Conservation (phyloP, 164 flowering plant species). For the Liriodendron chinense region DNA sequence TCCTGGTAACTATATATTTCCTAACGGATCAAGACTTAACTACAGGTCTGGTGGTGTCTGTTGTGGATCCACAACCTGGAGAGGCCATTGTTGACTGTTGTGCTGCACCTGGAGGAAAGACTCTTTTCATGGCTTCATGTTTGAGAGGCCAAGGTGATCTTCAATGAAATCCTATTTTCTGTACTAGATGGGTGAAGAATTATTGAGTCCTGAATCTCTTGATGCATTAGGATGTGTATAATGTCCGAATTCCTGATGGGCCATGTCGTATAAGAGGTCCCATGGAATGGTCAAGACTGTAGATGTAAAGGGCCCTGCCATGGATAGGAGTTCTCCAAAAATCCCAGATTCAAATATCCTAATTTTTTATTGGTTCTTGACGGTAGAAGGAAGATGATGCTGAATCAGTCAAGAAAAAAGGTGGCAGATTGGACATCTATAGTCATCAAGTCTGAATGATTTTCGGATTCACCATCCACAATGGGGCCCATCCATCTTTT, state of each 20-base stretch:
- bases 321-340: neutral
- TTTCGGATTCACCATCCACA: neutral
- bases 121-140: constrained; percentile 82
- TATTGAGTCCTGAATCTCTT: too few relatives aligned
- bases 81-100: constrained; percentile 80
- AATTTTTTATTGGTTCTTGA: too few relatives aligned
- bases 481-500: too few relatives aligned
- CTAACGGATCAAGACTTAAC: neutral
- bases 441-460: neutral
- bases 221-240: neutral
- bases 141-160: constrained; percentile 61
- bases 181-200: neutral
- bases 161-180: neutral
- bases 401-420: neutral
- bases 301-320: neutral
- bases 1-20: neutral
- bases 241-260: neutral
- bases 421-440: neutral
- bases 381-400: too few relatives aligned
- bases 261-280: neutral
- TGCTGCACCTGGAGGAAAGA: constrained; percentile 99
- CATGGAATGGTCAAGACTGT: neutral
- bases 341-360: neutral
- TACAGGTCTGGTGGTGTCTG: constrained; percentile 76
- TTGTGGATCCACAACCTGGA: constrained; percentile 84